A percentile compares a stretch with the other conserved stretches of the same genome.
phyloP scores from a whole-genome alignment of 345 rosid species.

The Citrus cavaleriei region DNA sequence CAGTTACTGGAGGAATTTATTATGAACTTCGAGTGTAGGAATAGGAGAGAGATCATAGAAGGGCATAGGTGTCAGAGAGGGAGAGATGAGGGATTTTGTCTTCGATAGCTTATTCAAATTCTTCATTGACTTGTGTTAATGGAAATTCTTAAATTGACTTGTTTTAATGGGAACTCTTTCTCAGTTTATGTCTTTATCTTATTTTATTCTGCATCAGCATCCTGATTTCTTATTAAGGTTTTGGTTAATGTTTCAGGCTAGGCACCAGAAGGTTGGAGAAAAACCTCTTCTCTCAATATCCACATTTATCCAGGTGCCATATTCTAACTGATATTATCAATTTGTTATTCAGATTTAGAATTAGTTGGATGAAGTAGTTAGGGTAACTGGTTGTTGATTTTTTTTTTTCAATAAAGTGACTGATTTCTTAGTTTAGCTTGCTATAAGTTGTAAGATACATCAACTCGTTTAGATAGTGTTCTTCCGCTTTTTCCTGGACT shows the following conservation, averaged over 20 bases:
- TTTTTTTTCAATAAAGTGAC: neutral
- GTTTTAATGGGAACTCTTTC: neutral
- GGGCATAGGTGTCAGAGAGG: neutral
- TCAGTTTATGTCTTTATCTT: neutral
- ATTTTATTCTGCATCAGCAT: neutral
- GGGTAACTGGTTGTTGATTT: neutral
- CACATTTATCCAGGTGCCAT: constrained; percentile 67
- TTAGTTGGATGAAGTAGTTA: neutral
- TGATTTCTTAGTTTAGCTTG: neutral
- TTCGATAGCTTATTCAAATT: constrained; percentile 4
- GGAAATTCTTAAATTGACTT: too few species aligned
- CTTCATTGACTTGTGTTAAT: neutral
- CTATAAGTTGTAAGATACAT: neutral
- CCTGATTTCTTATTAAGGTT: constrained; percentile 1
- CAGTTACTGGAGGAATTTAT: neutral
- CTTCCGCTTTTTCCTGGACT: neutral
- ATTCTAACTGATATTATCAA: constrained; percentile 8
- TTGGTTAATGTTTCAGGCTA: constrained; percentile 55
- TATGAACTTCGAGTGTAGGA: neutral
- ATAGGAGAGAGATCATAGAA: neutral
- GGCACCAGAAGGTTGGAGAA: constrained; percentile 86
- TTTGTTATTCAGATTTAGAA: neutral
- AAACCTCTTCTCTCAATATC: constrained; percentile 86
- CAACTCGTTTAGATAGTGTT: neutral
- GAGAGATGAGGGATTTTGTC: neutral